Evolutionary conservation across 2,329 filamentous ascomycete genomes (phyloP), one percentile per base, ranked within the genome.

Genomic region (Peltaster fructicola): DNA sequence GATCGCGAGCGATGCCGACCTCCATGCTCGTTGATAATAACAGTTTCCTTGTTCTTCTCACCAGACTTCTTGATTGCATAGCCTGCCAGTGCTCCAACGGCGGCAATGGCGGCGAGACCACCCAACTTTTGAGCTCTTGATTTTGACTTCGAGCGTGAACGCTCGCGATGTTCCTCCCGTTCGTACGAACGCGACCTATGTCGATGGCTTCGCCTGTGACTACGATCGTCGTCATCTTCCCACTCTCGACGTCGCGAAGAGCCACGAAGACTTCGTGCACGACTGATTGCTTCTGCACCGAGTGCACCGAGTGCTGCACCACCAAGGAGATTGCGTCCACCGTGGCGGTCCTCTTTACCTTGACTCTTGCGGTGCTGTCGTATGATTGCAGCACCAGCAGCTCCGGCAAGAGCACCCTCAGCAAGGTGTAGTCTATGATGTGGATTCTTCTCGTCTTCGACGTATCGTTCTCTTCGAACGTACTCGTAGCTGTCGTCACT

Each of bases 401-500:
- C 52, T 22, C 68, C 69, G 20, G 63, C 64, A 25, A 71, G 47
- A 14, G 65, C 65, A 22, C 68, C 69, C 38, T 68, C 68, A n/a
- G 67, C 68, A 21, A 73, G 46, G 39, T 72, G 64, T 15, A 64
- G 63, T 24, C 49, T 49, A 35, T 61, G 62, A 33, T 67, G 58
- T 10, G 57, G 57, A 8, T 36, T 27, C 16, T 32, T 28, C 20
- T 48, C 53, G 15, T 38, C 53, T 39, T 52, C 59, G 38, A 33
- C 27, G 8, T 19, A 31, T 10, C 56, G 62, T 59, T 50, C 44
- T 18, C 41, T 40, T 9, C 61, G 61, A 17, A 68, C 52, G 37
- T 70, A 68, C 27, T 70, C 63, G 39, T 65, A 61, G 38, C 68
- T 68, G 33, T 72, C 67, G 39, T 72, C 68, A 37, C 66, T 69